These are phyloP conservation scores for Penicillium thymicola DNA, from an alignment of 2,329 filamentous ascomycete genomes.

Conservation along the genomic window DNA sequence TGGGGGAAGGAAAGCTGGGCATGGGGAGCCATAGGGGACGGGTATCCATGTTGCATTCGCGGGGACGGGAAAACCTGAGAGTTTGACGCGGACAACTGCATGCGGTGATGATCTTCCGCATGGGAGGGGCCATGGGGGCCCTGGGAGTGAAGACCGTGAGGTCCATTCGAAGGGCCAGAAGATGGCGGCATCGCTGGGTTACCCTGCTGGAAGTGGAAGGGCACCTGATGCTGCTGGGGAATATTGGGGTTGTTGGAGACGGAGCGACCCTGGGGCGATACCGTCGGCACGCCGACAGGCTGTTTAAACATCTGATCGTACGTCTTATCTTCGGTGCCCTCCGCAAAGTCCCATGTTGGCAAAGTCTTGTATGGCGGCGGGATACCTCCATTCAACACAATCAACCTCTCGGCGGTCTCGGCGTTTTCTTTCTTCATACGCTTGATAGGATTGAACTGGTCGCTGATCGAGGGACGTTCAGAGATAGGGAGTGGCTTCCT, in stretches of 20 bases:
- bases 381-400: slow-evolving; percentile 75
- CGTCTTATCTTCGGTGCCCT: slow-evolving; percentile 70
- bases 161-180: slow-evolving; percentile 71
- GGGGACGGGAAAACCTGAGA: slow-evolving; percentile 84
- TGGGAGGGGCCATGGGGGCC: slow-evolving; percentile 70
- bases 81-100: slow-evolving; percentile 79
- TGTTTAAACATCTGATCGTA: slow-evolving; percentile 79
- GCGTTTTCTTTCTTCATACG: slow-evolving; percentile 65
- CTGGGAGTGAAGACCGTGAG: slow-evolving; percentile 61
- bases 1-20: slow-evolving; percentile 69
- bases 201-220: slow-evolving; percentile 75
- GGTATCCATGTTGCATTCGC: slow-evolving; percentile 68
- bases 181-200: slow-evolving; percentile 65
- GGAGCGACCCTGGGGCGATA: slow-evolving; percentile 66
- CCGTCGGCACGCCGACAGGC: slow-evolving; percentile 57
- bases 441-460: slow-evolving; percentile 62
- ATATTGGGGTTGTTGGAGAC: slow-evolving; percentile 61
- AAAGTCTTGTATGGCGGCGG: slow-evolving; percentile 78
- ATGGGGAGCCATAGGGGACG: slow-evolving; percentile 64
- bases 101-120: slow-evolving; percentile 77
- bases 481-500: slow-evolving; percentile 66
- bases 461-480: slow-evolving; percentile 53
- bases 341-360: slow-evolving; percentile 75
- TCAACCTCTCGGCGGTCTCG: slow-evolving; percentile 57
- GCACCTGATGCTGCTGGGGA: slow-evolving; percentile 79